Evolutionary conservation across 2,329 filamentous ascomycete species (phyloP).

Genomic region (Paecilomyces sp.): DNA sequence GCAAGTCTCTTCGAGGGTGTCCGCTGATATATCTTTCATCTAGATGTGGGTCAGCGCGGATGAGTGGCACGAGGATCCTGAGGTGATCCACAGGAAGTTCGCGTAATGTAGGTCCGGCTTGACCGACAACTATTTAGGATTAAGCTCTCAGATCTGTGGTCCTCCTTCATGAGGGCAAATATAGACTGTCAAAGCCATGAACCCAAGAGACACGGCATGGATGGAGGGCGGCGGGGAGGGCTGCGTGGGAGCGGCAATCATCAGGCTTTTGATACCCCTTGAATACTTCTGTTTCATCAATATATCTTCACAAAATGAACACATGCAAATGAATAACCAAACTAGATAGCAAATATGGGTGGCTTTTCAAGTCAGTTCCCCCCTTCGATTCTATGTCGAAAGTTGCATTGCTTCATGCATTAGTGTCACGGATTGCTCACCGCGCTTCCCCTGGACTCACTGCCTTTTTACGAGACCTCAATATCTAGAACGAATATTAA

Average conservation of each 20-base stretch:
- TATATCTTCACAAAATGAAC: not conserved
- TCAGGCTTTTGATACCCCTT: constrained; percentile 1
- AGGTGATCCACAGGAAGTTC: constrained; percentile 98
- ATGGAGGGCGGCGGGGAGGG: not conserved
- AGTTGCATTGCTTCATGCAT: too few relatives aligned
- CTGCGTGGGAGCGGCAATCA: not conserved
- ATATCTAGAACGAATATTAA: too few relatives aligned
- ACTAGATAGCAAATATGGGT: too few relatives aligned
- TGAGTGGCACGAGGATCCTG: constrained; percentile 99
- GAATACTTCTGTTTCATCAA: not conserved
- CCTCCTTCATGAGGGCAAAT: not conserved
- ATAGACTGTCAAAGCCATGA: not conserved
- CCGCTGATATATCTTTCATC: constrained; percentile 3
- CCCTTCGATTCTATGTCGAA: too few relatives aligned
- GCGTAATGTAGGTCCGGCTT: constrained; percentile 48
- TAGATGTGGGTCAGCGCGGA: constrained; percentile 99
- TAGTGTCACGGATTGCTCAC: too few relatives aligned
- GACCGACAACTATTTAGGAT: not conserved
- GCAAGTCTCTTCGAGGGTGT: not conserved
- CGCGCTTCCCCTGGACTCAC: too few relatives aligned
- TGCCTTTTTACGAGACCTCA: too few relatives aligned
- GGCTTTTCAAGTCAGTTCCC: too few relatives aligned
- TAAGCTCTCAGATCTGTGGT: not conserved
- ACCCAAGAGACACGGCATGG: not conserved
- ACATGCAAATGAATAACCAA: not conserved